Evolutionary conservation across 352 stramenopile genomes (phyloP), one percentile per base, ranked within the genome.

Genomic region (Pythium biforme): DNA sequence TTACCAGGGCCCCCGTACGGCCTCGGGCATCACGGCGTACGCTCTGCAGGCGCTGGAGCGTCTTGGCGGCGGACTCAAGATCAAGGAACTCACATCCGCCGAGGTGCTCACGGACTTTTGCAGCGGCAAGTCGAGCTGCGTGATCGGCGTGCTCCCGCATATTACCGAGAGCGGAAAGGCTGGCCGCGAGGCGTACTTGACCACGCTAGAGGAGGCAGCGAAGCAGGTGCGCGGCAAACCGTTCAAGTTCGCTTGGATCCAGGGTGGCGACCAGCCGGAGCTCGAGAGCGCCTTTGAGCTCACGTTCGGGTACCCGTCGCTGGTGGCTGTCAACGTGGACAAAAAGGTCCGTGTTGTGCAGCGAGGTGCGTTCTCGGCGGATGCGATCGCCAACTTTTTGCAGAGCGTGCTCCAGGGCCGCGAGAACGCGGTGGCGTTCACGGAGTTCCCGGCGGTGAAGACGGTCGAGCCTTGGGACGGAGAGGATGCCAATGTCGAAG

Each of bases 181-280:
- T 39, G 90, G 74, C 2, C 87, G 93, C 55, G 84, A 97, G 20
- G 74, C 62, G 10, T 96, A 97, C 71, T 55, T 98, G n/a, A 70
- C 64, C 10, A 92, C 80, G 22, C 68, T 98, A 6, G 77, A 89
- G 56, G 79, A 83, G 19, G 83, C 81, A 0, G 90, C 90, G 5
- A 96, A 97, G 73, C 66, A 87, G 52, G 86, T 96, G 33, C 83
- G 86, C 22, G 88, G 85, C 56, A 96, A 96, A 73, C 91, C 90
- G 26, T 95, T 97, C 67, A 90, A 85, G 64, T 97, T 97, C 60
- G 79, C 79, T 3, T 98, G 94, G 94, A 84, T 95, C 41, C 86
- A 97, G 58, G 92, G 84, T 15, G 89, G 88, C 17, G 81, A 96
- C 55, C 92, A 98, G 66, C 68, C 73, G 11, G 78, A 66, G 15